phyloP scores from a whole-genome alignment of 768 basidiomycete genomes.

The Tricholoma hemisulphureum region DNA sequence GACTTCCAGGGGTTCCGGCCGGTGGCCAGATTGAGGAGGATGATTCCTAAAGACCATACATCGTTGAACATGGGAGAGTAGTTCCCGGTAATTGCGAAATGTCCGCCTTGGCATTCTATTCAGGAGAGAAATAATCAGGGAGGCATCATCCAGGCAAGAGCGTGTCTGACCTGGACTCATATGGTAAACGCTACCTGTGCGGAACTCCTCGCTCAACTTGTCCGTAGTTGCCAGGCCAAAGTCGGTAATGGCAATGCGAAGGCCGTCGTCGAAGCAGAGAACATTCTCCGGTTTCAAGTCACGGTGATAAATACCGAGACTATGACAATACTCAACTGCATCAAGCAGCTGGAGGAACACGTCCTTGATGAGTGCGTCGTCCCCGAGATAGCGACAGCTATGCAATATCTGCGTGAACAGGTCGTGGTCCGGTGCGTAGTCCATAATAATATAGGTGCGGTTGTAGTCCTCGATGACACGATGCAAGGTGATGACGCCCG shows the following conservation, averaged over 20 bases:
- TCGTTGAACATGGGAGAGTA: constrained; percentile 92
- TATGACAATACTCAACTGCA: constrained; percentile 91
- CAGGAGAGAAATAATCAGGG: constrained; percentile 15
- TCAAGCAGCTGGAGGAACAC: constrained; percentile 95
- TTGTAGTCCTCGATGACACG: constrained; percentile 82
- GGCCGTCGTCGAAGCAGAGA: constrained; percentile 79
- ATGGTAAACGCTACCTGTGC: constrained; percentile 93
- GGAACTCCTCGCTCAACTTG: constrained; percentile 80
- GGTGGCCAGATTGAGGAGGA: constrained; percentile 92
- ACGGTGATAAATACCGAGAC: constrained; percentile 90
- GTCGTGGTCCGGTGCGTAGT: constrained; percentile 89
- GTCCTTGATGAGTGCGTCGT: constrained; percentile 80
- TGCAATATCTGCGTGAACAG: constrained; percentile 89
- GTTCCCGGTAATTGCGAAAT: constrained; percentile 57
- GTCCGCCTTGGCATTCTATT: constrained; percentile 86
- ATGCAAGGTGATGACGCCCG: constrained; percentile 85
- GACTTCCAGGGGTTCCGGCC: constrained; percentile 97
- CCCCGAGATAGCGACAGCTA: constrained; percentile 75
- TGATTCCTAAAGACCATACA: constrained; percentile 95
- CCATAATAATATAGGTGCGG: constrained; percentile 90
- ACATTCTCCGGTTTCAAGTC: constrained; percentile 98
- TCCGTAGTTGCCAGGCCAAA: constrained; percentile 95
- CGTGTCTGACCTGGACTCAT: constrained; percentile 82
- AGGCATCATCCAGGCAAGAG: constrained; percentile 6
- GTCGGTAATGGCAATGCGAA: constrained; percentile 85